phyloP scores from a whole-genome alignment of 306 rosid species.

The Corylus americana region DNA sequence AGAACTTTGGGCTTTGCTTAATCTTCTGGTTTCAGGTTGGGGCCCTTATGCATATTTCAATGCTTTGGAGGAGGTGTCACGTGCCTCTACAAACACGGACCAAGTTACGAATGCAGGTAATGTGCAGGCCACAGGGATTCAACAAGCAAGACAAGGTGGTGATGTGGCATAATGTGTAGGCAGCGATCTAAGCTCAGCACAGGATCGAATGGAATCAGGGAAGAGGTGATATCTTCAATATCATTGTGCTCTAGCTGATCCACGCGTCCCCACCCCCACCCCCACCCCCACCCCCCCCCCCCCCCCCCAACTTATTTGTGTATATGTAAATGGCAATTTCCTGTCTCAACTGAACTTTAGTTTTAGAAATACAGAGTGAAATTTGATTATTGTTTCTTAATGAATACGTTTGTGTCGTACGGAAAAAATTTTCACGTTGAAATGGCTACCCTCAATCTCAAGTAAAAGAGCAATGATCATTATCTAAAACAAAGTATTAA shows the following conservation, averaged over 20 bases:
- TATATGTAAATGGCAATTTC: background rate
- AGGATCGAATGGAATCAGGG: conserved; percentile 67
- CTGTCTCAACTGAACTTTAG: background rate
- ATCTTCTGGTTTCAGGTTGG: conserved; percentile 67
- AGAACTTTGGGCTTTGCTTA: background rate
- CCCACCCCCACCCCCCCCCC: too few relatives aligned
- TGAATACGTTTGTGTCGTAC: background rate
- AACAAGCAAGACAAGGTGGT: conserved; percentile 32
- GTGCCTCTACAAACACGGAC: conserved; percentile 21
- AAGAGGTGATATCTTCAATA: conserved; percentile 25
- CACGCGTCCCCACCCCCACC: too few relatives aligned
- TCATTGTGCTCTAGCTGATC: background rate
- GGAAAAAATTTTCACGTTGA: too few relatives aligned
- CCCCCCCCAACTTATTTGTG: background rate
- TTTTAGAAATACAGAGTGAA: background rate
- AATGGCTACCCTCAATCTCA: too few relatives aligned
- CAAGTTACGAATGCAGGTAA: conserved; percentile 8
- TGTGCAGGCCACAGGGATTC: conserved; percentile 32
- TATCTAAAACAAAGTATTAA: too few relatives aligned
- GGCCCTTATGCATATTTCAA: conserved; percentile 84
- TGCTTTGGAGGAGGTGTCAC: conserved; percentile 63
- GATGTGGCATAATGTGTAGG: conserved; percentile 12
- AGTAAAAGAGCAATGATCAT: too few relatives aligned
- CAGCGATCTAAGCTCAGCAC: conserved; percentile 28
- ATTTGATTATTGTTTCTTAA: background rate